Evolutionary conservation across 805 yeast genomes (phyloP), one percentile per base, ranked within the genome.

Genomic region (Ogataea populi-albae): DNA sequence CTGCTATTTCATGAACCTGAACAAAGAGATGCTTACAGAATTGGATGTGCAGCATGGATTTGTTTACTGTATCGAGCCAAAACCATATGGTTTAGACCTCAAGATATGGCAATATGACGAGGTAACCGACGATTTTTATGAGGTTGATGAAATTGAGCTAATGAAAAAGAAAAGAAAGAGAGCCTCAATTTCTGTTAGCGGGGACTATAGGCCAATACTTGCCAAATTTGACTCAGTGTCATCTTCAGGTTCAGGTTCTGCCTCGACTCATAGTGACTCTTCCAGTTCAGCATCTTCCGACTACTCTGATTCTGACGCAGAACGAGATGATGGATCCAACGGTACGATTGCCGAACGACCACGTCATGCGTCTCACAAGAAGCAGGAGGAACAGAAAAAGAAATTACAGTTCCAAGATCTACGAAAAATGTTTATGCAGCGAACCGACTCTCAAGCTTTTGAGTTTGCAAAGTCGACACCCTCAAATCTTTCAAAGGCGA

Each of bases 101-200:
- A 62, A 60, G 34, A 59, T 62, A 12, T 62, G 65, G 64, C 61
- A 59, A 26, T 62, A 54, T 34, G 65, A 59, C 39, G 60, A 61
- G 32, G 23, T 42, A 3, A 52, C 61, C 10, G 63, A 62, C 38
- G 61, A 57, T 37, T 62, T 62, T 34, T 55, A 54, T 34, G 65
- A 62, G 42, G 66, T 62, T 25, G 64, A 61, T 37, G 68, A 65
- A 32, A 60, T 57, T 12, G 64, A 58, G 37, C 44, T 61, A 25
- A 55, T 61, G 57, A 54, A 59, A 34, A 49, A 54, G 32, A 61
- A 57, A 38, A 48, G 64, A 31, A 56, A 57, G 32, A 50, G 64
- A 26, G 50, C 47, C 7, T 48, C 60, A 8, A 46, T 55, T 26
- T 48, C 54, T 6, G 45, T 51, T 17, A 48, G 50, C 17, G 31